A percentile compares a stretch with the other conserved stretches of the same genome.
phyloP scores from a whole-genome alignment of 306 rosid species.

The Myrica gale region DNA sequence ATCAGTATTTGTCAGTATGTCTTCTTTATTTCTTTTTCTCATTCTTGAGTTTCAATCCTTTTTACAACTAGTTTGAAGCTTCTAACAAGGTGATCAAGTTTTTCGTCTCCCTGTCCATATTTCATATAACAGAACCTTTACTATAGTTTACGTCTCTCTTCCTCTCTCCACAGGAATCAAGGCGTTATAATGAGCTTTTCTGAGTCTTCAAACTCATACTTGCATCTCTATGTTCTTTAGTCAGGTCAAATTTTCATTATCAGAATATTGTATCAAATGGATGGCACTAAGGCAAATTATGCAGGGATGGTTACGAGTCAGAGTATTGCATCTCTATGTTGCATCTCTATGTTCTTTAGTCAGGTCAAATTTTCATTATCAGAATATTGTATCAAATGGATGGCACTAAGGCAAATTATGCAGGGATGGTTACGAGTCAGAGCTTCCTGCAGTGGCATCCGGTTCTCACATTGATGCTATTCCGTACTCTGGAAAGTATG shows the following conservation, averaged over 20 bases:
- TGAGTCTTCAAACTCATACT: constrained; percentile 21
- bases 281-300: constrained; percentile 26
- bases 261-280: constrained; percentile 9
- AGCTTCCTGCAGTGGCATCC: constrained; percentile 82
- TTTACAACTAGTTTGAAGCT: background rate
- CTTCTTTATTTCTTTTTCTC: background rate
- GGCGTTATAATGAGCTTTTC: background rate
- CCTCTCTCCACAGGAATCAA: background rate
- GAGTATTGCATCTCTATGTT: too few relatives aligned
- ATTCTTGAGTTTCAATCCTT: background rate
- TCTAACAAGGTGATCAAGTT: background rate
- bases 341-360: background rate
- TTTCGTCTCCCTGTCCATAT: background rate
- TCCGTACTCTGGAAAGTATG: constrained; percentile 95
- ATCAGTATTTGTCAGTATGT: background rate
- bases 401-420: constrained; percentile 27
- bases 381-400: constrained; percentile 9
- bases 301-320: constrained; percentile 74
- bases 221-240: constrained; percentile 2
- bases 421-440: constrained; percentile 76
- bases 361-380: background rate
- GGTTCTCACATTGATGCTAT: constrained; percentile 98
- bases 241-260: background rate
- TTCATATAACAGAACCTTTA: background rate
- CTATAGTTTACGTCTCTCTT: background rate